Evolutionary conservation across 805 yeast species (phyloP), one percentile per base, ranked within the genome.

Genomic region (Metschnikowia vanudenii): DNA sequence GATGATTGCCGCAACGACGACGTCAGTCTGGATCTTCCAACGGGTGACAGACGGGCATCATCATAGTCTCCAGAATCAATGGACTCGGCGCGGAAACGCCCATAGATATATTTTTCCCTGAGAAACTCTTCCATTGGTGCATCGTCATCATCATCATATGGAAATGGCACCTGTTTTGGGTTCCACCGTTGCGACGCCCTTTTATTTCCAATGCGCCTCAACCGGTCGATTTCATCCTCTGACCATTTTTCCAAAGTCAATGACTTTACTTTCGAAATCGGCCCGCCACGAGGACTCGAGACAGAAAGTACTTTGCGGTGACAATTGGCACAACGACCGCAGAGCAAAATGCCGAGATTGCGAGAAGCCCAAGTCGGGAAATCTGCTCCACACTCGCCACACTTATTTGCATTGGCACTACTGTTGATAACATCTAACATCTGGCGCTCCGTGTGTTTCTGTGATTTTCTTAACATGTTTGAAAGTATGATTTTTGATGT

Each of bases 321-420:
- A 29, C 82, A 74, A 3, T 88, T 80, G 8, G 95, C 92, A 74
- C 96, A 88, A 53, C 94, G 71, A 13, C 94, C 94, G 69, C 96
- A 88, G 14, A 88, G 69, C 49, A 88, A 82, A 4, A 87, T 67
- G 22, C 95, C 96, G 36, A 87, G 50, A 50, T 62, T 69, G 46
- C 58, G 64, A 32, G 74, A 68, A 2, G 75, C 76, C 75, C 75
- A 72, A 55, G 85, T 87, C 8, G 96, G 94, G 62, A 76, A 82
- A 3, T 77, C 60, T 4, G 80, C 68, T 2, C 79, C 78, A 67
- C 96, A 88, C 61, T 88, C 96, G 31, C 90, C 95, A 64, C 96
- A 88, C 60, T 74, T 79, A 63, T 85, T 86, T 39, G 71, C 68
- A 60, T 87, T 88, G 14, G 65, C 80, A 11, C 78, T 69, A 36